Base-by-base conservation (phyloP, 1,284 basidiomycete genomes). In the Apiotrichum gracile region DNA sequence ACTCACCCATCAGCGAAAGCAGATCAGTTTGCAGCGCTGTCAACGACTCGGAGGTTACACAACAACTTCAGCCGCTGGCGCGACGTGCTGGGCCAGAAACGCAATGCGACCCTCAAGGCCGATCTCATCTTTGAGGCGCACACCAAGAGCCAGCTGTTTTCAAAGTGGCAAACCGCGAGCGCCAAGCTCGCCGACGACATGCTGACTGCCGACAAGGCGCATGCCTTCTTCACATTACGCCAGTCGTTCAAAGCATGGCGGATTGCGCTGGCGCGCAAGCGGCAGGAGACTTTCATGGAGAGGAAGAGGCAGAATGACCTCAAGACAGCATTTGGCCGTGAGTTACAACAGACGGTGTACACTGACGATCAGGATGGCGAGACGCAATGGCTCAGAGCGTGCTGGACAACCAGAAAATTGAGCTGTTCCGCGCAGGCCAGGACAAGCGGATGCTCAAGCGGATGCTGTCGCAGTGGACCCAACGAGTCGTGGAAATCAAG, bases 401-500 rank as follows among this genome's bases (percentile, higher is more conserved):
- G 13, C 29, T 47, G 19, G 60, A 62, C 45, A 26, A 37, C 9
- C 34, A 14, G 19, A 39, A 38, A 21, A 37, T 65, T 16, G 51
- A 47, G 17, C 25, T 34, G 6, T 62, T 68, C 46, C 55, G 53
- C 9, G 38, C 29, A 9, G 24, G 38, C 26, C 45, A 49, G 42
- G 54, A 65, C 49, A 53, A 55, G 57, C 57, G 54, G 2, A 37
- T 61, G 8, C 24, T 65, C n/a, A 47, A 52, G 9, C 33, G 21
- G 1, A 33, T 45, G 16, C 54, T 72, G 8, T 48, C 55, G 1
- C 52, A 51, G 14, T 72, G 70, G 70, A 69, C 68, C 2, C 56
- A 57, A 13, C 57, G 65, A 9, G 66, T 72, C 27, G 58, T 74
- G 5, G 64, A 65, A 38, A 53, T 72, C 54, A 72, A 74, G 54